Conservation (phyloP, 768 basidiomycete genomes). For the Lanmaoa rubissima region DNA sequence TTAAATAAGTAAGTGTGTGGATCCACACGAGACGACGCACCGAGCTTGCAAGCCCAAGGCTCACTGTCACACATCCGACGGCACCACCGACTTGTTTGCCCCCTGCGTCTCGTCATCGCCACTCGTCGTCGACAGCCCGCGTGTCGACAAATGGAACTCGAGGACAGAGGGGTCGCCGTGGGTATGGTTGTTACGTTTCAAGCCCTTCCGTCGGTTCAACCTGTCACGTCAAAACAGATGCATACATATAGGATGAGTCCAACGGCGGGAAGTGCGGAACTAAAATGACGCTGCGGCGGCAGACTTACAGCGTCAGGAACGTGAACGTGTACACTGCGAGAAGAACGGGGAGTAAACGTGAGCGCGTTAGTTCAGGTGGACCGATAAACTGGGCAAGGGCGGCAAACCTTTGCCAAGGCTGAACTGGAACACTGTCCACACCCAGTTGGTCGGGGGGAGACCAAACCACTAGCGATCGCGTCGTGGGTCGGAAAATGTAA, state of each 20-base stretch:
- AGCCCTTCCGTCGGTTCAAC: constrained; percentile 13
- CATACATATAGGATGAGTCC: background rate
- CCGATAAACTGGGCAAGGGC: background rate
- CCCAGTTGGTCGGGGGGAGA: background rate
- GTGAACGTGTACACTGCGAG: constrained; percentile 17
- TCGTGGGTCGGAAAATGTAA: background rate
- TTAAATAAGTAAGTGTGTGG: too few relatives aligned
- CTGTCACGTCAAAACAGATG: background rate
- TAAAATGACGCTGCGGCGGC: background rate
- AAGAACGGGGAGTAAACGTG: background rate
- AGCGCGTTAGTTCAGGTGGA: background rate
- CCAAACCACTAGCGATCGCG: constrained; percentile 6
- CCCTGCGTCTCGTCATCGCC: background rate
- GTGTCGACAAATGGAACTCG: background rate
- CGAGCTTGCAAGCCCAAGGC: too few relatives aligned
- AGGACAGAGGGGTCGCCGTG: background rate
- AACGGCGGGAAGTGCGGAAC: too few relatives aligned
- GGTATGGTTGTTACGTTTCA: background rate
- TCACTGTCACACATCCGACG: too few relatives aligned
- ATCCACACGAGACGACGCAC: too few relatives aligned
- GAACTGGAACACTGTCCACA: constrained; percentile 14
- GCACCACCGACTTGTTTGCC: background rate
- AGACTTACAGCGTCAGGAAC: constrained; percentile 12
- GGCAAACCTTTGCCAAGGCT: constrained; percentile 13
- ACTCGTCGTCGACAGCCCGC: background rate